phyloP scores from a whole-genome alignment of 371 early-diverging fungal species.

The Basidiobolus meristosporus region DNA sequence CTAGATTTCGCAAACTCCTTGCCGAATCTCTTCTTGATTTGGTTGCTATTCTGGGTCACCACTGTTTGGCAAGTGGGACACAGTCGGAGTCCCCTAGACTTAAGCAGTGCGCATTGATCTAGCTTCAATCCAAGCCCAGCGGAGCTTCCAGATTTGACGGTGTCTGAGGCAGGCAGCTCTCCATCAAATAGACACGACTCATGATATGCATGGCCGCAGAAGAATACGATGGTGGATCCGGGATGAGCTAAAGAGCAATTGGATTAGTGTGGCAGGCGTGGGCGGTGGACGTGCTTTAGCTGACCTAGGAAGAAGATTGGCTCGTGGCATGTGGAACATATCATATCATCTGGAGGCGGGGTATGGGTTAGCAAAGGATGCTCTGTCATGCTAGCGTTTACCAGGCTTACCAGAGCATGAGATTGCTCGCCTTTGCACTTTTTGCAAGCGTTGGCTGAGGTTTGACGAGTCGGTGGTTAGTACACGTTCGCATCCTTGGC shows the following conservation, averaged over 20 bases:
- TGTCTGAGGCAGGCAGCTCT: slow-evolving; percentile 1
- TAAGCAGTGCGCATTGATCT: too few species aligned
- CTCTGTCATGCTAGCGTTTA: background rate
- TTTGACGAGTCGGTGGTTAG: slow-evolving; percentile 65
- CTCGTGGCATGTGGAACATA: slow-evolving; percentile 37
- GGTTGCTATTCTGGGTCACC: too few species aligned
- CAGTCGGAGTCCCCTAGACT: too few species aligned
- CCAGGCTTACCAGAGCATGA: slow-evolving; percentile 19
- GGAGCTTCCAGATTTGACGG: too few species aligned
- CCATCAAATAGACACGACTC: slow-evolving; percentile 31
- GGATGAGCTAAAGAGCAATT: slow-evolving; percentile 7
- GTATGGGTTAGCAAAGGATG: background rate
- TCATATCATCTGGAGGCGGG: slow-evolving; percentile 20
- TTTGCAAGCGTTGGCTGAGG: slow-evolving; percentile 49
- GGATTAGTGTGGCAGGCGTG: slow-evolving; percentile 5
- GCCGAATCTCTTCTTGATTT: too few species aligned
- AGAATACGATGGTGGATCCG: slow-evolving; percentile 34
- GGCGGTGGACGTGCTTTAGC: slow-evolving; percentile 2
- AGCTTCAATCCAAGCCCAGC: too few species aligned
- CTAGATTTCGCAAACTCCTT: too few species aligned
- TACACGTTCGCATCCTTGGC: slow-evolving; percentile 74
- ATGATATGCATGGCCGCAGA: slow-evolving; percentile 57
- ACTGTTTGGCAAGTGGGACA: too few species aligned
- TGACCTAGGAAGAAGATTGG: slow-evolving; percentile 25
- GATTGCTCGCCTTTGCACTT: slow-evolving; percentile 47